Evolutionary conservation across 805 yeast genomes (phyloP), one percentile per base, ranked within the genome.

Genomic region (Saccharomycopsis fibuligera): DNA sequence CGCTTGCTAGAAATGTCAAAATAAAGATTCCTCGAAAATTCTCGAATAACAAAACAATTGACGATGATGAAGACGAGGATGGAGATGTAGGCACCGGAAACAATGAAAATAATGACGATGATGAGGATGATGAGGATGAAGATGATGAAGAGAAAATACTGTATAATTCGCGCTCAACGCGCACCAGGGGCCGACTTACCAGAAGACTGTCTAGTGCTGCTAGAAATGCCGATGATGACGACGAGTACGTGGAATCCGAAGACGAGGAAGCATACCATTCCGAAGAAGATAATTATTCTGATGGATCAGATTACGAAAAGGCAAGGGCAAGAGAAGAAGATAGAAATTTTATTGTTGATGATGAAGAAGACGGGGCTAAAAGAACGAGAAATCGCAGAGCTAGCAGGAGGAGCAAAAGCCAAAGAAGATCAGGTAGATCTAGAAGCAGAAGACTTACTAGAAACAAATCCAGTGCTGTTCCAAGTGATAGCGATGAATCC

Each of bases 181-280:
- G 60, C 50, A 1, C 65, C 59, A 22, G 65, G 60, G 3, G 67
- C 61, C n/a, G 65, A 60, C 0, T 19, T 22, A 37, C 33, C 2
- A 63, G 58, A 1, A 63, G 63, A n/a, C n/a, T n/a, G n/a, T n/a
- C n/a, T n/a, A n/a, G n/a, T n/a, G n/a, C n/a, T 36, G 59, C 60
- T 24, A 68, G 60, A n/a, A 65, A 72, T 53, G 80, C 76, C 60
- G 68, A 62, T 14, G 61, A 57, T 12, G 66, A 58, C 2, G 62
- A 57, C 27, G 64, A 58, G 19, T 48, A 47, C 22, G 49, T 29
- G 8, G 56, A 38, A 12, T 50, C 44, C 22, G 52, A 43, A 17
- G 44, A 50, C 21, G 59, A 55, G 9, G 45, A 17, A 10, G 54
- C 49, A 12, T 58, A 53, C 2, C 57, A 47, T 14, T 43, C 36